Base-by-base conservation (phyloP, 306 rosid species). In the Arachis stenosperma region DNA sequence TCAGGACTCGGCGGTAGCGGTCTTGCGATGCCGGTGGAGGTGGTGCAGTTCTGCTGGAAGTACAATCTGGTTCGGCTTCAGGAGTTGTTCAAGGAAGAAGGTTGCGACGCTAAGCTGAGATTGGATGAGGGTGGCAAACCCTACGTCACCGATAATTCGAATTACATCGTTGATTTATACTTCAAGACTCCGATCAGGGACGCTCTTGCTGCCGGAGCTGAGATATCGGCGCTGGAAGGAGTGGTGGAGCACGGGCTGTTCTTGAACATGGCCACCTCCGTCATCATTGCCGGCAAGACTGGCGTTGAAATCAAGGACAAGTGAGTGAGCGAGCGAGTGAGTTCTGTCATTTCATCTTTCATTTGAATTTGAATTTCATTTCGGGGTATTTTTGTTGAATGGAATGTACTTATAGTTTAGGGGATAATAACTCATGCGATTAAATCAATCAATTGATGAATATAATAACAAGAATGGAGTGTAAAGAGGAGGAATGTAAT, bases 21-120 rank as follows among this genome's bases (percentile, higher is more conserved):
- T 0, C 64, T 89, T 0, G 97, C 97, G 15, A 91, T 91, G 97
- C 95, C 97, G 2, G 97, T 91, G 52, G 95, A 91, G 80, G 97
- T 91, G 43, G 97, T 91, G 8, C 97, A 91, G 67, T 91, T 91
- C 65, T 91, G 97, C 42, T 91, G 97, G 97, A 90, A 90, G 59
- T 89, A 87, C 64, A 91, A 89, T 22, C 13, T 89, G 77, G 52
- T 73, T 6, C 79, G 97, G 70, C 83, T 91, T 27, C 87, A 81
- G 56, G 90, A 81, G 5, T 46, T 91, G 69, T 91, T 91, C 50
- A 85, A 87, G 51, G 95, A 85, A 9, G 83, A 91, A 82, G 97
- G 95, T 4, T 74, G 65, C 8, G 92, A 91, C 8, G 90, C 95
- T 0, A 89, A 91, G 67, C 62, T 91, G 81, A 85, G 97, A 61